Percentiles rank a stretch among this genome's conserved stretches.
These are phyloP conservation scores for Rosa hybrid DNA, from an alignment of 331 rosid genomes.

Conservation along the genomic window DNA sequence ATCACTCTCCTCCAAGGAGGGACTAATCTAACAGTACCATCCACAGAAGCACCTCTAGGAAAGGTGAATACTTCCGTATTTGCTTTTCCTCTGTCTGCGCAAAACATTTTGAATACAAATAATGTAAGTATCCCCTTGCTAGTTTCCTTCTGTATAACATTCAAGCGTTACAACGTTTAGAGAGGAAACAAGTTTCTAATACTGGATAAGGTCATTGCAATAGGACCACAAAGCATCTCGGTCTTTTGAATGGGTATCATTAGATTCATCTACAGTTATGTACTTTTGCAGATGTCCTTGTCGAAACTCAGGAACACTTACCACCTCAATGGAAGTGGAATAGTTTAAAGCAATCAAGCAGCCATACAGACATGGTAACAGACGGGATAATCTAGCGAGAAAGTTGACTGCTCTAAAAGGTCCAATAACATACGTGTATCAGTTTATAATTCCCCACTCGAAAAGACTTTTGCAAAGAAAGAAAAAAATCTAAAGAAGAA, in stretches of 20 bases:
- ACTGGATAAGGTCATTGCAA: background rate
- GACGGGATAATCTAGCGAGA: background rate
- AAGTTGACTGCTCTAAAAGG: background rate
- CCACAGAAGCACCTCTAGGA: slow-evolving; percentile 64
- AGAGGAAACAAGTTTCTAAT: background rate
- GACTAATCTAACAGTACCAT: slow-evolving; percentile 19
- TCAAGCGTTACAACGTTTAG: background rate
- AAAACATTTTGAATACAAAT: slow-evolving; percentile 3
- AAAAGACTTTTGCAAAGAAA: background rate
- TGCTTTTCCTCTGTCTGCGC: slow-evolving; percentile 46
- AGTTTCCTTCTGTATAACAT: background rate
- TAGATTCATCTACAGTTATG: background rate
- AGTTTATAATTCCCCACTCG: background rate
- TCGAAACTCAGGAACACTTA: background rate
- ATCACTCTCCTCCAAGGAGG: too few species aligned
- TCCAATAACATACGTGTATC: background rate
- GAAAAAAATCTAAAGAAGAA: background rate
- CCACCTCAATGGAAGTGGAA: background rate
- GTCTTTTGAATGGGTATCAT: too few species aligned
- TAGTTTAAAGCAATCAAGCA: background rate
- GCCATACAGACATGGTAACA: background rate
- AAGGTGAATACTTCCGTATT: slow-evolving; percentile 64
- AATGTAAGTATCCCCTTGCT: background rate
- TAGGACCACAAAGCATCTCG: background rate
- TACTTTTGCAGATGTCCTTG: too few species aligned